Percentiles rank a stretch among this genome's conserved stretches.
phyloP scores from a whole-genome alignment of 352 stramenopile genomes.

The Pythium pyrilobum region DNA sequence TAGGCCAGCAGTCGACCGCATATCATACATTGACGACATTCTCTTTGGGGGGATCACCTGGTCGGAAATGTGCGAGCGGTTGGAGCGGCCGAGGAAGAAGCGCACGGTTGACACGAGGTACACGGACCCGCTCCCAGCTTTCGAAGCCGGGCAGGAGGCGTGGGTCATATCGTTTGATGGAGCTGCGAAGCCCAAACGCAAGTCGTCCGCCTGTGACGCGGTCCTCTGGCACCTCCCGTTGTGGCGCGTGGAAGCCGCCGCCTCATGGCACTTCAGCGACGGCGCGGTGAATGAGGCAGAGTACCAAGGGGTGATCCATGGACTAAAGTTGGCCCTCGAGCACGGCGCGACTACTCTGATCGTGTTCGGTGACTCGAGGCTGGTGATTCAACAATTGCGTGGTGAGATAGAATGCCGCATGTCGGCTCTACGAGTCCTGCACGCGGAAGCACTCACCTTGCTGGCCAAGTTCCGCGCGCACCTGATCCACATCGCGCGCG shows the following conservation, averaged over 20 bases:
- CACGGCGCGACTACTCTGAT: slow-evolving; percentile 2
- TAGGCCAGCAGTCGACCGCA: background rate
- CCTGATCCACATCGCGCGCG: slow-evolving; percentile 8
- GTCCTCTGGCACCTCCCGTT: slow-evolving; percentile 5
- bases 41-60: slow-evolving; percentile 1
- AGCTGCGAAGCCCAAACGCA: slow-evolving; percentile 11
- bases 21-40: slow-evolving; percentile 26
- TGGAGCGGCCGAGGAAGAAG: slow-evolving; percentile 7
- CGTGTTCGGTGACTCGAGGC: slow-evolving; percentile 17
- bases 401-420: slow-evolving; percentile 21
- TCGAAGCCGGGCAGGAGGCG: background rate
- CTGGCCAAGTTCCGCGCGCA: background rate
- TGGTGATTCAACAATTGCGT: slow-evolving; percentile 14
- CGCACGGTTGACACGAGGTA: too few relatives aligned
- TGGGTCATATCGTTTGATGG: slow-evolving; percentile 19
- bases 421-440: slow-evolving; percentile 6
- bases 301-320: slow-evolving; percentile 8
- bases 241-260: slow-evolving; percentile 1
- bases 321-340: background rate
- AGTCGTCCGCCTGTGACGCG: slow-evolving; percentile 2
- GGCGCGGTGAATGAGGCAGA: slow-evolving; percentile 20
- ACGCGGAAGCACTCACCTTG: background rate
- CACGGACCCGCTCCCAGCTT: background rate
- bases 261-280: slow-evolving; percentile 6
- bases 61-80: slow-evolving; percentile 9